Evolutionary conservation across 2,329 filamentous ascomycete genomes (phyloP), one percentile per base, ranked within the genome.

Genomic region (Talaromyces sp.): DNA sequence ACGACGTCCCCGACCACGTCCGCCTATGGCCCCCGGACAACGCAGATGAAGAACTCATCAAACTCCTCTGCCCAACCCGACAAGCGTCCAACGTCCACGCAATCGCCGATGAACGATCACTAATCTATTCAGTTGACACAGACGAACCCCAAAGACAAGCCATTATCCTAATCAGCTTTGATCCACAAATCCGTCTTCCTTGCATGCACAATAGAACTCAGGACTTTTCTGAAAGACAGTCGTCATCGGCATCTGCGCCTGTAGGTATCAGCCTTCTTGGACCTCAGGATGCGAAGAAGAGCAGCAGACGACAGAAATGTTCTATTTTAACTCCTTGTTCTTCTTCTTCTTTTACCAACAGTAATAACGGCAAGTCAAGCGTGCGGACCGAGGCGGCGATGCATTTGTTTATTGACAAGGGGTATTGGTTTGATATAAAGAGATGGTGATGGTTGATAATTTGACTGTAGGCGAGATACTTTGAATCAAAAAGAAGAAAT

Each of bases 11-110:
- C n/a, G 70, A 73, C 9, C 72, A 72, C 4, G 68, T 75, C 40
- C 66, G 66, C 9, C 62, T 78, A 22, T 78, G 76, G 76, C 76
- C 76, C 3, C 65, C 72, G 8, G 68, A 73, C 22, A 59, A 76
- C 41, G 71, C 73, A 0, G 74, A 75, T 0, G 55, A 63, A 22
- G 73, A 73, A 45, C 61, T 78, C 1, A 65, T 69, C 6, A 63
- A 70, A 9, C 62, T 77, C 1, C 70, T 78, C 6, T 77, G 74
- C 46, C 75, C 76, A 8, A 65, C 65, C 17, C 65, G 65, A 5
- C 63, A 67, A n/a, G 66, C 67, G 1, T 69, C 70, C 11, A 62
- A 67, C 13, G 63, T 77, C 13, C 62, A 66, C n/a, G 73, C 70
- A 3, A 58, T 69, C 25, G 66, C 71, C 2, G 74, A 76, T 21